phyloP scores from a whole-genome alignment of 441 rosid genomes.

The Jatropha podagrica region DNA sequence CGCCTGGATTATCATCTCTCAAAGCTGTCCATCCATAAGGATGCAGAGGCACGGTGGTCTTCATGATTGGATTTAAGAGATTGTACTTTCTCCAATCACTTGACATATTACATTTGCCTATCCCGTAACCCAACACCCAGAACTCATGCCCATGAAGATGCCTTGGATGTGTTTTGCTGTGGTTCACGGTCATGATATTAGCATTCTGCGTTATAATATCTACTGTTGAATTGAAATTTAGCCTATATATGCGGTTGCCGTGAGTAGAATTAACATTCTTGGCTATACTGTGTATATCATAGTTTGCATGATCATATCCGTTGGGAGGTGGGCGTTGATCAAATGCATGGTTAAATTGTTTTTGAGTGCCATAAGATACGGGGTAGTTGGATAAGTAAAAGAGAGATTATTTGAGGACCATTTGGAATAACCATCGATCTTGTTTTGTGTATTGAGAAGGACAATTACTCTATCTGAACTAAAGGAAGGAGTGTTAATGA shows the following conservation, averaged over 20 bases:
- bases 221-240: constrained; percentile 49
- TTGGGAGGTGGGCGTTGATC: constrained; percentile 47
- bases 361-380: constrained; percentile 55
- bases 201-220: constrained; percentile 68
- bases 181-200: constrained; percentile 27
- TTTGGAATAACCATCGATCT: constrained; percentile 30
- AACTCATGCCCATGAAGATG: constrained; percentile 80
- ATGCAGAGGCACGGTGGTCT: constrained; percentile 65
- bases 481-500: constrained; percentile 40
- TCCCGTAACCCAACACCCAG: constrained; percentile 67
- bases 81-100: constrained; percentile 44
- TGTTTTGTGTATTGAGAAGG: constrained; percentile 61
- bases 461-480: constrained; percentile 45
- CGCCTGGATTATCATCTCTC: constrained; percentile 59
- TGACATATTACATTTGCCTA: constrained; percentile 44
- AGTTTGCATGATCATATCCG: constrained; percentile 34
- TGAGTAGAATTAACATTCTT: constrained; percentile 30
- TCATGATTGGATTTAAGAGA: constrained; percentile 58
- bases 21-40: constrained; percentile 68
- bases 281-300: constrained; percentile 25
- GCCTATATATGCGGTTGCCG: constrained; percentile 41
- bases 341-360: constrained; percentile 37
- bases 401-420: constrained; percentile 74
- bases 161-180: constrained; percentile 82
- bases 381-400: constrained; percentile 44